Base-by-base conservation (phyloP, 176 grass and related monocot species). In the Triticum monococcum region DNA sequence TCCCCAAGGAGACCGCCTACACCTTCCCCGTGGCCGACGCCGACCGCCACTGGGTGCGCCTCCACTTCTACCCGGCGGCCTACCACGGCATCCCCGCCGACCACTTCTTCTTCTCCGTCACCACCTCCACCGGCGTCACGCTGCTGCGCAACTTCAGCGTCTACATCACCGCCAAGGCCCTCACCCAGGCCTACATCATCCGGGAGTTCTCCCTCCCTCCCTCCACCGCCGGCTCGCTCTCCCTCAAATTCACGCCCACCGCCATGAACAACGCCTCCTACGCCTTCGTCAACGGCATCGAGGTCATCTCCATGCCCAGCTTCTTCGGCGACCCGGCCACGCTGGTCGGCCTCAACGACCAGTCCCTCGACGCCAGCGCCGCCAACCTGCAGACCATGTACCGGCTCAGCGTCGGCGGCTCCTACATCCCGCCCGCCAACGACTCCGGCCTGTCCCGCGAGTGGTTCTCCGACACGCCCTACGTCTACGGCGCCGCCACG, bases 91-190 rank as follows among this genome's bases (percentile, higher is more conserved):
- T 97, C 46, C 72, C 83, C 4, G 81, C 86, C 1, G 90, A 97
- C 13, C 77, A 75, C 0, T 93, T 93, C 74, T 97, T 87, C 83
- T 94, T 97, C 90, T 90, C 92, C 3, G 90, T 97, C 71, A 65
- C 80, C 2, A 86, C 88, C 11, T 88, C 83, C 54, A 83, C 71
- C 9, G 88, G 95, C 31, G 18, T 91, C 41, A 94, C 92, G 5
- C 88, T 97, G 37, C 90, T 97, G 0, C 86, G 71, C 33, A 97
- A 97, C 83, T 97, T 97, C 80, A 97, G 95, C 57, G 95, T 86
- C 17, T 88, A 90, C 90, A 77, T 92, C 80, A 97, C 90, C 24
- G 82, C 92, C 43, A 94, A 81, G 77, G 92, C 92, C 9, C 90
- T 97, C 28, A 97, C 85, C 25, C 88, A 94, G 70, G 95, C 90